A percentile compares a stretch with the other conserved stretches of the same genome.
Conservation (phyloP, 306 rosid species). For the Cucurbita moschata region DNA sequence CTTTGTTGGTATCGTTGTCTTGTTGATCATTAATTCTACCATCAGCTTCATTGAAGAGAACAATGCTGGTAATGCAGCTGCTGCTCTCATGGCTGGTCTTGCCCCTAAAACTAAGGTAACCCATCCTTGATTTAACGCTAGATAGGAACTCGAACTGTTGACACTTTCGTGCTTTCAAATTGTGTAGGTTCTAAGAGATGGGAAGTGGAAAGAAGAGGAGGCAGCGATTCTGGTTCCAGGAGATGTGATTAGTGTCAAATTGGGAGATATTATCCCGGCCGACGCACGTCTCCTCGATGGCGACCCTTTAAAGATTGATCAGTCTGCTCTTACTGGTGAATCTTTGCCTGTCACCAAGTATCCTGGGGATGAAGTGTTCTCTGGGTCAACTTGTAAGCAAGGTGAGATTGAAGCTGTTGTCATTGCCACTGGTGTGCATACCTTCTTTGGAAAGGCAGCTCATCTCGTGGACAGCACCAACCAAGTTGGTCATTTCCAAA, state of each 20-base stretch:
- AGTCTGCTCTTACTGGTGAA: conserved; percentile 85
- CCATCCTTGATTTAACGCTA: no score
- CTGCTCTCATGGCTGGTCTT: conserved; percentile 92
- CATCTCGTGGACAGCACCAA: conserved; percentile 92
- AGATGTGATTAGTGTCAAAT: conserved; percentile 75
- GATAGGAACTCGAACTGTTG: not conserved
- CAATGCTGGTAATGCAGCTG: conserved; percentile 91
- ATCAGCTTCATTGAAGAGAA: conserved; percentile 88
- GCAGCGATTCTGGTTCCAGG: conserved; percentile 86
- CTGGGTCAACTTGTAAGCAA: conserved; percentile 92
- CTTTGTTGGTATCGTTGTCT: conserved; percentile 55
- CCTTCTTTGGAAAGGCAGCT: conserved; percentile 93
- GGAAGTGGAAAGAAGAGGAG: conserved; percentile 69
- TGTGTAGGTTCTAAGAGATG: conserved; percentile 63
- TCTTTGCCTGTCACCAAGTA: conserved; percentile 67
- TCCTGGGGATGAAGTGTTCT: conserved; percentile 68
- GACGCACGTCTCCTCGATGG: conserved; percentile 91
- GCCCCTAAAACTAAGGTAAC: conserved; percentile 87
- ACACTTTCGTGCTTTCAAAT: not conserved
- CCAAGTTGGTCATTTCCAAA: conserved; percentile 90
- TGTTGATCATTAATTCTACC: conserved; percentile 72
- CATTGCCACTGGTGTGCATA: conserved; percentile 85
- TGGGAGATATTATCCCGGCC: conserved; percentile 86
- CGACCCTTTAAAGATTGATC: conserved; percentile 79
- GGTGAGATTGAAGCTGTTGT: conserved; percentile 91